A percentile compares a stretch with the other conserved stretches of the same genome.
These are phyloP conservation scores for Sugiyamaella japonica DNA, from an alignment of 1,139 yeast species.

Conservation along the genomic window DNA sequence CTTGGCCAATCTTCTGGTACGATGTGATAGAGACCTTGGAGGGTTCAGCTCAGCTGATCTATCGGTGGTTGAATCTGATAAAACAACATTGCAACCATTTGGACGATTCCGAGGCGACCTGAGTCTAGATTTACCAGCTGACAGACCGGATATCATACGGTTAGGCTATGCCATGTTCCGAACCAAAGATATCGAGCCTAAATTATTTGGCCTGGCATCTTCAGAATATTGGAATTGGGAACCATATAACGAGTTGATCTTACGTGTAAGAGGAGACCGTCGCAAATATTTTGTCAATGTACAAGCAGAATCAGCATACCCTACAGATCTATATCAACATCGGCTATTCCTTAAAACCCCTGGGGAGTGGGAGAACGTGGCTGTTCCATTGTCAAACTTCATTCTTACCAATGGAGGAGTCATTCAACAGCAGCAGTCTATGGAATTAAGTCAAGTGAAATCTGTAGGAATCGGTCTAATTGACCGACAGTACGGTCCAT, in stretches of 20 bases:
- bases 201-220: slow-evolving; percentile 35
- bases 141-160: slow-evolving; percentile 64
- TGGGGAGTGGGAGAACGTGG: slow-evolving; percentile 83
- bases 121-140: slow-evolving; percentile 71
- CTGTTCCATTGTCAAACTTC: slow-evolving; percentile 73
- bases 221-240: slow-evolving; percentile 61
- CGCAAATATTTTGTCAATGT: slow-evolving; percentile 76
- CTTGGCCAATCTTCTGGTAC: slow-evolving; percentile 52
- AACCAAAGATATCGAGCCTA: slow-evolving; percentile 44
- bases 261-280: slow-evolving; percentile 73
- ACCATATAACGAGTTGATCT: slow-evolving; percentile 55
- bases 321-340: slow-evolving; percentile 82
- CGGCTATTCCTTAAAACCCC: slow-evolving; percentile 70
- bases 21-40: slow-evolving; percentile 74
- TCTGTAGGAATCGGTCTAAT: slow-evolving; percentile 78
- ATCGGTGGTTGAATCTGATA: slow-evolving; percentile 40
- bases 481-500: slow-evolving; percentile 81
- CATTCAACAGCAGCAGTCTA: slow-evolving; percentile 65
- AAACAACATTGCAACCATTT: slow-evolving; percentile 29
- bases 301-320: slow-evolving; percentile 76
- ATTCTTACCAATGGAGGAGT: slow-evolving; percentile 83
- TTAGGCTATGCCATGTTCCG: slow-evolving; percentile 90
- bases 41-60: slow-evolving; percentile 72
- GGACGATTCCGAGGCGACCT: slow-evolving; percentile 72
- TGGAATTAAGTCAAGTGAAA: slow-evolving; percentile 65